Base-by-base conservation (phyloP, 495 filamentous ascomycete genomes). In the Apiosordaria backusii region DNA sequence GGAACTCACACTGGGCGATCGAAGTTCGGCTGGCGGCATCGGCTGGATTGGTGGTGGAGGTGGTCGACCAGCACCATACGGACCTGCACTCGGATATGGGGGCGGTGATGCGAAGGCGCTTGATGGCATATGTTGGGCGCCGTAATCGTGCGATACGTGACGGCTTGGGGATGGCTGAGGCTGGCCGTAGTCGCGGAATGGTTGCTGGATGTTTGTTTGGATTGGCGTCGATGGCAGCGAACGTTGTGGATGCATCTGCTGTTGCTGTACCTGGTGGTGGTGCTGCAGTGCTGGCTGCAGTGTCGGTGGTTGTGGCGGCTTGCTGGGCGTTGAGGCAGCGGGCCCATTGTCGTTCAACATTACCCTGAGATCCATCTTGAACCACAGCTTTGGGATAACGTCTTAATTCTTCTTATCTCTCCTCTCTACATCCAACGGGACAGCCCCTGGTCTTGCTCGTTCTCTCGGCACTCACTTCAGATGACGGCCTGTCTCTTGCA, bases 351-450 rank as follows among this genome's bases (percentile, higher is more conserved):
- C 78, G 76, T 86, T 86, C 64, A 87, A 75, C 73, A 87, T 84
- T 19, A 78, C 80, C 71, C 79, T 75, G 65, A 87, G 76, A 78
- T 87, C 84, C 85, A 87, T 87, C 63, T 67, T 79, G 72, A 63
- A 22, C 1, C 15, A 26, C 18, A 18, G 40, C 25, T 53, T 16
- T 25, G 52, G 23, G 16, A 22, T 27, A 19, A 57, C 52, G 60
- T 35, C 27, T 24, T 45, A 13, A 27, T 57, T 22, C 5, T 25
- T 18, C 3, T 64, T 35, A 29, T 29, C 16, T 5, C 45, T 50
- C 15, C 10, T 52, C 27, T 4, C 59, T 57, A 60, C 23, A 60
- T 66, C 50, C 60, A 62, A 58, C 65, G 61, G 64, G 50, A 61
- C 66, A 50, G 23, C 35, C 21, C 27, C 27, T 7, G 27, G 27